These are phyloP conservation scores for Arctium minus DNA, from an alignment of 129 eudicot species.

Conservation along the genomic window DNA sequence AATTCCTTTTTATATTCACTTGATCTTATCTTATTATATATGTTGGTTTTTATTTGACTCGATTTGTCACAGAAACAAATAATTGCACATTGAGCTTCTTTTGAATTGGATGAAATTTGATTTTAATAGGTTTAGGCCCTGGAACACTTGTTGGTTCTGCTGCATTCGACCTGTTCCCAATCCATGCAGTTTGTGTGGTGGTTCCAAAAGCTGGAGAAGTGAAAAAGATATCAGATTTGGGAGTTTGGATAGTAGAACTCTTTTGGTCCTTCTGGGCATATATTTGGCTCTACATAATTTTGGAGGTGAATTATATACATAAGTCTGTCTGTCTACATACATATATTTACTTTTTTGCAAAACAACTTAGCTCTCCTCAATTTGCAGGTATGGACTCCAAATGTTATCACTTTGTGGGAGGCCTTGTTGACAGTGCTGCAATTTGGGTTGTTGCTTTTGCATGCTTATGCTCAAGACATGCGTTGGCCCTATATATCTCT, in stretches of 20 bases:
- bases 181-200: constrained; percentile 96
- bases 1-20: not conserved
- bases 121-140: constrained; percentile 77
- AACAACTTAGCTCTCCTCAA: not conserved
- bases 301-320: constrained; percentile 43
- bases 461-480: constrained; percentile 95
- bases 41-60: no score
- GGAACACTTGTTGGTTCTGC: constrained; percentile 99
- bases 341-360: not conserved
- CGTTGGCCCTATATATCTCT: constrained; percentile 88
- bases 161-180: constrained; percentile 96
- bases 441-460: constrained; percentile 67
- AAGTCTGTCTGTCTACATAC: not conserved
- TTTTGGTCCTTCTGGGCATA: constrained; percentile 99
- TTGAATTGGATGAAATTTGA: not conserved
- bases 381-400: constrained; percentile 79
- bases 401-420: constrained; percentile 78
- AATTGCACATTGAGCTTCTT: not conserved
- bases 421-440: constrained; percentile 80
- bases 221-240: constrained; percentile 91
- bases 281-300: constrained; percentile 74
- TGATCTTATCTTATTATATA: not conserved
- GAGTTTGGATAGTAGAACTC: constrained; percentile 93
- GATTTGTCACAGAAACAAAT: not conserved
- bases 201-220: constrained; percentile 95